Evolutionary conservation across 306 rosid genomes (phyloP).

Genomic region (Spatholobus suberectus): DNA sequence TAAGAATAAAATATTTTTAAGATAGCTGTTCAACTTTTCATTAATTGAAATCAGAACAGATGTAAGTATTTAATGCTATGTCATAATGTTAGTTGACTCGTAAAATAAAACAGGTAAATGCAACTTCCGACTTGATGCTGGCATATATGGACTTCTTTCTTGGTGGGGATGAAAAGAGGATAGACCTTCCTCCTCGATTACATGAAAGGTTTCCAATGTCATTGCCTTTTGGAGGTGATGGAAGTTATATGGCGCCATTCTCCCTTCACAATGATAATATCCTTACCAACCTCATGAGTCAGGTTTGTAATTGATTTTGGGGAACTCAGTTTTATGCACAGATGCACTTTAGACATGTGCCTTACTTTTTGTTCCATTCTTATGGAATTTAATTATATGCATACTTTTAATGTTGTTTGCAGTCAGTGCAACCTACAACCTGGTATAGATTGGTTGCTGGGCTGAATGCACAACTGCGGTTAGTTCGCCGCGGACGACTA

Average conservation of each 20-base stretch:
- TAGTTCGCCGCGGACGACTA: constrained; percentile 88
- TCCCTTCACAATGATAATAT: constrained; percentile 86
- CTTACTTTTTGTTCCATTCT: constrained; percentile 9
- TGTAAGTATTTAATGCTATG: background rate
- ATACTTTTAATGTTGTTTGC: constrained; percentile 39
- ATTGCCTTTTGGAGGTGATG: constrained; percentile 95
- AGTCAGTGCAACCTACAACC: constrained; percentile 91
- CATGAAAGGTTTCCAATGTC: constrained; percentile 82
- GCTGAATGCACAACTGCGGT: constrained; percentile 90
- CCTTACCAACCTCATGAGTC: constrained; percentile 96
- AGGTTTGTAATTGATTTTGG: constrained; percentile 70
- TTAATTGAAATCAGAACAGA: constrained; percentile 19
- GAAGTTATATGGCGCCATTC: constrained; percentile 97
- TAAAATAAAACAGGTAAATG: constrained; percentile 73
- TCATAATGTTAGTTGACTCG: constrained; percentile 30
- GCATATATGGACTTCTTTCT: constrained; percentile 94
- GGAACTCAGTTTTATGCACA: constrained; percentile 14
- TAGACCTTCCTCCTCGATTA: constrained; percentile 91
- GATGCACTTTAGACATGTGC: background rate
- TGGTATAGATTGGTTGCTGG: constrained; percentile 99
- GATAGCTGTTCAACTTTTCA: constrained; percentile 18
- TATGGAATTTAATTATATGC: background rate
- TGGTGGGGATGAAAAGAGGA: constrained; percentile 98
- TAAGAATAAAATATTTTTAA: background rate
- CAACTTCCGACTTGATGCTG: constrained; percentile 96